These are phyloP conservation scores for Aspergillus bridgeri DNA, from an alignment of 495 filamentous ascomycete genomes.

Conservation along the genomic window DNA sequence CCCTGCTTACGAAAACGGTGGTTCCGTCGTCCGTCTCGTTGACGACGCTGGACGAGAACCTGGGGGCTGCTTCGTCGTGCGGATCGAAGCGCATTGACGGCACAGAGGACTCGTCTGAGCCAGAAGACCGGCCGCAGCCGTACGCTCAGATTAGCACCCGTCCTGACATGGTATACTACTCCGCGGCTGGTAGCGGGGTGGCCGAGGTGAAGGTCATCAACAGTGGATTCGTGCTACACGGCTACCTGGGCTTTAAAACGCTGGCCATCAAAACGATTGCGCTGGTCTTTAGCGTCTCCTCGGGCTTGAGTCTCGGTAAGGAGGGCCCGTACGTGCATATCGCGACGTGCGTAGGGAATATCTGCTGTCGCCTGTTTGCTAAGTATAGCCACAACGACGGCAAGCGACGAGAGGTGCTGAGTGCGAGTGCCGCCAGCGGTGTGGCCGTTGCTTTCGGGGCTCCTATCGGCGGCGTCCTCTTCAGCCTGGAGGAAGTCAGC, in stretches of 20 bases:
- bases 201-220: conserved; percentile 97
- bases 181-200: conserved; percentile 92
- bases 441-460: conserved; percentile 95
- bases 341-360: conserved; percentile 92
- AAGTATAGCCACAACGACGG: conserved; percentile 96
- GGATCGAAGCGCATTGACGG: conserved; percentile 40
- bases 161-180: conserved; percentile 88
- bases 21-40: conserved; percentile 85
- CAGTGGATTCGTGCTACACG: conserved; percentile 95
- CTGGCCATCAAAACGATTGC: conserved; percentile 81
- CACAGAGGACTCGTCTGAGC: conserved; percentile 42
- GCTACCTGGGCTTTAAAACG: conserved; percentile 87
- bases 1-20: conserved; percentile 82
- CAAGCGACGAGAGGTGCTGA: conserved; percentile 85
- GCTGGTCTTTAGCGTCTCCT: conserved; percentile 84
- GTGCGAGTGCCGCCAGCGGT: conserved; percentile 86
- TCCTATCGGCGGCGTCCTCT: conserved; percentile 88
- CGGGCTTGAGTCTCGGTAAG: conserved; percentile 90
- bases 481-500: conserved; percentile 90
- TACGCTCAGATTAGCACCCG: conserved; percentile 28
- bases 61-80: conserved; percentile 45
- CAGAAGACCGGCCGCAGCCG: conserved; percentile 25
- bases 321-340: conserved; percentile 98
- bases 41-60: conserved; percentile 83
- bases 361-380: conserved; percentile 83